phyloP scores from a whole-genome alignment of 2,329 filamentous ascomycete genomes.

The Cercospora sojina region DNA sequence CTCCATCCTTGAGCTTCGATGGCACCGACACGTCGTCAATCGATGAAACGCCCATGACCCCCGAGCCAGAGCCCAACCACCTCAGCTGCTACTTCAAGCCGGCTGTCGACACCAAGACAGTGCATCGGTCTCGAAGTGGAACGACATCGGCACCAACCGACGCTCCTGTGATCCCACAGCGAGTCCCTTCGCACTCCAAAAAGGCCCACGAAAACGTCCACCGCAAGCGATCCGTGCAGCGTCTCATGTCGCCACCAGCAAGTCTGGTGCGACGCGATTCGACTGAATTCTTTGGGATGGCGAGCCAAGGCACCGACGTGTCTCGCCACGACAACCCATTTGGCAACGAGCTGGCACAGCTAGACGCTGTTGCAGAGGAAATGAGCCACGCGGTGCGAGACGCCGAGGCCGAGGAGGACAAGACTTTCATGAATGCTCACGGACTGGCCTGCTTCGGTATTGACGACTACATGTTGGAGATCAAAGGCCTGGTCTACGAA shows the following conservation, averaged over 20 bases:
- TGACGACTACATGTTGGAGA: slow-evolving; percentile 80
- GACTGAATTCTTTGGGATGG: slow-evolving; percentile 44
- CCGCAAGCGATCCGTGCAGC: slow-evolving; percentile 62
- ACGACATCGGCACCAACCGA: slow-evolving; percentile 48
- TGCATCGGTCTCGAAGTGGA: slow-evolving; percentile 58
- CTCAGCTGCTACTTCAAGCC: slow-evolving; percentile 58
- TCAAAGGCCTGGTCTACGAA: slow-evolving; percentile 65
- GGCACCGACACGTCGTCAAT: slow-evolving; percentile 65
- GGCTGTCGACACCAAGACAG: slow-evolving; percentile 41
- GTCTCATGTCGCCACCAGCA: slow-evolving; percentile 43
- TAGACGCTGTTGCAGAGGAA: slow-evolving; percentile 90
- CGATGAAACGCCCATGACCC: slow-evolving; percentile 44
- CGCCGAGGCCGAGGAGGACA: slow-evolving; percentile 70
- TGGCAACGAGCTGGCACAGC: slow-evolving; percentile 83
- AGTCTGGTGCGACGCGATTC: slow-evolving; percentile 56
- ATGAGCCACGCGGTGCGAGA: slow-evolving; percentile 62
- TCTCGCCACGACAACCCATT: slow-evolving; percentile 65
- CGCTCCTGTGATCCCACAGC: slow-evolving; percentile 69
- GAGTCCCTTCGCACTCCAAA: slow-evolving; percentile 86
- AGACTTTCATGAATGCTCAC: slow-evolving; percentile 64
- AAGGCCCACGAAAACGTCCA: slow-evolving; percentile 75
- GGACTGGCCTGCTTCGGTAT: slow-evolving; percentile 73
- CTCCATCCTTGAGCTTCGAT: slow-evolving; percentile 52
- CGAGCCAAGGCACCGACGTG: slow-evolving; percentile 39
- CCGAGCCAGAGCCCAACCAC: slow-evolving; percentile 55